These are phyloP conservation scores for Flaveria floridana DNA, from an alignment of 140 eudicot genomes.

Conservation along the genomic window DNA sequence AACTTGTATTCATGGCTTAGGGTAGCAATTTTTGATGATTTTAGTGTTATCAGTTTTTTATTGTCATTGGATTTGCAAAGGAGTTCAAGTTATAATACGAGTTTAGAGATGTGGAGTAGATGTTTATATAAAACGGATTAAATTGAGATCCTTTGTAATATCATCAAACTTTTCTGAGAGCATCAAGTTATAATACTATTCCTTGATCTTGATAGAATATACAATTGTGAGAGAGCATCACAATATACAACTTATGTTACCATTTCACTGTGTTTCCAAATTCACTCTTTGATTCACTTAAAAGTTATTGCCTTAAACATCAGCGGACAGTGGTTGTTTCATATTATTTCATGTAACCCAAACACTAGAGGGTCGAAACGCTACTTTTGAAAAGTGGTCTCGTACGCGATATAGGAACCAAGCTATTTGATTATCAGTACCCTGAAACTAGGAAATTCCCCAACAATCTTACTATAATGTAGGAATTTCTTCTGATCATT, in stretches of 20 bases:
- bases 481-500: neutral
- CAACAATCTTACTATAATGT: neutral
- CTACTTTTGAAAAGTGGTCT: neutral
- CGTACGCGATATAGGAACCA: neutral
- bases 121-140: neutral
- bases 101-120: neutral
- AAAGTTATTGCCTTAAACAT: neutral
- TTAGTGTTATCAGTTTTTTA: neutral
- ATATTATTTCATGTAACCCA: neutral
- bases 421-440: neutral
- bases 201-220: too few species aligned
- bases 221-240: too few species aligned
- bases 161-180: too few species aligned
- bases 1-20: neutral
- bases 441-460: slow-evolving; percentile 1
- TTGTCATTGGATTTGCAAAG: neutral
- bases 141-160: neutral
- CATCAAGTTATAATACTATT: too few species aligned
- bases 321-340: neutral
- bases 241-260: neutral
- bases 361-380: neutral
- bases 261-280: too few species aligned
- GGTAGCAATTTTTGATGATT: neutral
- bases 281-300: neutral
- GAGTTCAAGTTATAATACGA: neutral